Evolutionary conservation across 1,139 yeast genomes (phyloP), one percentile per base, ranked within the genome.

Genomic region (Eremothecium gossypii): DNA sequence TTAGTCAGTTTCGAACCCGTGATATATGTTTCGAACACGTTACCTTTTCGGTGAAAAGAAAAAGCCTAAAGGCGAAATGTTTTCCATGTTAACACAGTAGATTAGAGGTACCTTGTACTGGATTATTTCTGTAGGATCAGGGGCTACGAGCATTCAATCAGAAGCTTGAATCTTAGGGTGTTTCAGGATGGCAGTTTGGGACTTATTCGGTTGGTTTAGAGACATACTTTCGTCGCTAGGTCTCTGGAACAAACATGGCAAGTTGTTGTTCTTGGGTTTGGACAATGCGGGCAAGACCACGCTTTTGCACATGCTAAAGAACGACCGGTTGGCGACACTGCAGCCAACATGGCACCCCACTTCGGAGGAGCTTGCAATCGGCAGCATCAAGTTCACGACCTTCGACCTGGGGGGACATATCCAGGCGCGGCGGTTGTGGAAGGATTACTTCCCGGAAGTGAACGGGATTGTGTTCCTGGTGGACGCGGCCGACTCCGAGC

Each of bases 251-350:
- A 91, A 91, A 70, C 96, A 89, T 65, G 99, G 97, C 61, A 91
- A 91, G 69, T 74, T 91, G 57, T 76, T 91, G 62, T 91, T 91
- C 68, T 76, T 91, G 50, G 99, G 99, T 47, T 79, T 91, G 54
- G 99, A 91, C 68, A 93, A 93, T 61, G 99, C 99, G 41, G 99
- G 99, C 65, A 91, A 91, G 66, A 91, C 98, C 44, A 91, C 99
- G 33, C 73, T 91, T 57, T 75, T 91, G 60, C 98, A 91, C 66
- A 91, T 91, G 96, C 76, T 91, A 64, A 91, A 73, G 73, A 93
- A 91, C 63, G 99, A 91, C 66, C 81, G 99, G 69, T 77, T 91
- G 68, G 98, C 98, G 45, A 87, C 96, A 39, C 77, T 91, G 58
- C 96, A 87, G 66, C 98, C 98, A 53, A 91, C 99, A 27, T 79